Evolutionary conservation across 1,284 basidiomycete species (phyloP).

Genomic region (Phylloporus sp.): DNA sequence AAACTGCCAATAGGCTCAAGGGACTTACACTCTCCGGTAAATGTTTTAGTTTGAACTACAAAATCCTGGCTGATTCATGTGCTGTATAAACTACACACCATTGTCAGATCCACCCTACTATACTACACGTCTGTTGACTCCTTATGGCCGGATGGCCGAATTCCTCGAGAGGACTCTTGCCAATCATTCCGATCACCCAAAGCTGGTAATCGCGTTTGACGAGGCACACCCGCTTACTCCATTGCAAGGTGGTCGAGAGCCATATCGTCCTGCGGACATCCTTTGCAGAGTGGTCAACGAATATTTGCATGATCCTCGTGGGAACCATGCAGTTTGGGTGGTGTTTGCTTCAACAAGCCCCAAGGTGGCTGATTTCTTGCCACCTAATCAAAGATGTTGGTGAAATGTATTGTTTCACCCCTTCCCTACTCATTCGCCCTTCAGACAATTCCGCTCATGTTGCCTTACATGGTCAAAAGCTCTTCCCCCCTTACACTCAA

Average conservation of each 20-base stretch:
- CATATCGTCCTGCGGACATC: background rate
- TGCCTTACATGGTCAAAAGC: background rate
- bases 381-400: constrained; percentile 7
- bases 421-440: background rate
- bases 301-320: too few relatives aligned
- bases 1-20: too few relatives aligned
- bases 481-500: constrained; percentile 16
- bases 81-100: too few relatives aligned
- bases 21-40: background rate
- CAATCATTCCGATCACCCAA: background rate
- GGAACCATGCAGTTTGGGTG: constrained; percentile 11
- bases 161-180: background rate
- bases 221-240: constrained; percentile 8
- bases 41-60: background rate
- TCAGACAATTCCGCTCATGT: background rate
- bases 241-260: background rate
- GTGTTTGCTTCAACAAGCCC: constrained; percentile 20
- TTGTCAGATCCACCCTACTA: too few relatives aligned
- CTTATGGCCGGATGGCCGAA: background rate
- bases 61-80: too few relatives aligned
- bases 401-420: background rate
- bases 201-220: constrained; percentile 12
- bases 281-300: background rate
- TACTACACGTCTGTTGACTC: background rate
- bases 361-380: constrained; percentile 12